These are phyloP conservation scores for Physcomitrium patens DNA, from an alignment of 225 moss, liverwort and hornwort genomes.

Conservation along the genomic window DNA sequence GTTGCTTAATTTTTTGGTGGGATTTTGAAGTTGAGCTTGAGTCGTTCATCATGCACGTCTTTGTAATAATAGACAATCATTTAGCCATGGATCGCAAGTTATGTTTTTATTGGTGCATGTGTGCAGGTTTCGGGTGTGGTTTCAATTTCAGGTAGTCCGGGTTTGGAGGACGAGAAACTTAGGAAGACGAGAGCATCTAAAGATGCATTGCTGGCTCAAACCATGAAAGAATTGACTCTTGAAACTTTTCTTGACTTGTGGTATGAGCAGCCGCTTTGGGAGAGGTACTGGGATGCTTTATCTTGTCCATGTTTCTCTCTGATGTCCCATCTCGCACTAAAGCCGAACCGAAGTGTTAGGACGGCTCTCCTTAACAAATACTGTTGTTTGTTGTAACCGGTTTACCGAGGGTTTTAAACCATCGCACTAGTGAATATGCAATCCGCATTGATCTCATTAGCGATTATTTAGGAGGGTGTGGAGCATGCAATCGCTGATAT, in stretches of 20 bases:
- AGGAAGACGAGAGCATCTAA: slow-evolving; percentile 60
- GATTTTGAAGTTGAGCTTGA: neutral
- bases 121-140: slow-evolving; percentile 75
- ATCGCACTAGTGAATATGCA: neutral
- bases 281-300: slow-evolving; percentile 53
- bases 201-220: slow-evolving; percentile 70
- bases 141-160: slow-evolving; percentile 92
- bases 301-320: slow-evolving; percentile 6
- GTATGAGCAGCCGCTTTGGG: slow-evolving; percentile 90
- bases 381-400: too few species aligned
- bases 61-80: neutral
- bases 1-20: neutral
- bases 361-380: neutral
- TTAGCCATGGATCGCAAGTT: slow-evolving; percentile 1
- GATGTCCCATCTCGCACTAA: neutral
- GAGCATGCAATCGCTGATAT: neutral
- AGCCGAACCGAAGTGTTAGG: too few species aligned
- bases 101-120: slow-evolving; percentile 12
- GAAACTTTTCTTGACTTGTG: slow-evolving; percentile 78
- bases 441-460: neutral
- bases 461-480: neutral
- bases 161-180: slow-evolving; percentile 51
- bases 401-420: neutral
- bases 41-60: neutral
- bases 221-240: slow-evolving; percentile 59